Percentiles rank a stretch among this genome's conserved stretches.
Conservation (phyloP, 495 filamentous ascomycete species). For the Cenococcum geophilum region DNA sequence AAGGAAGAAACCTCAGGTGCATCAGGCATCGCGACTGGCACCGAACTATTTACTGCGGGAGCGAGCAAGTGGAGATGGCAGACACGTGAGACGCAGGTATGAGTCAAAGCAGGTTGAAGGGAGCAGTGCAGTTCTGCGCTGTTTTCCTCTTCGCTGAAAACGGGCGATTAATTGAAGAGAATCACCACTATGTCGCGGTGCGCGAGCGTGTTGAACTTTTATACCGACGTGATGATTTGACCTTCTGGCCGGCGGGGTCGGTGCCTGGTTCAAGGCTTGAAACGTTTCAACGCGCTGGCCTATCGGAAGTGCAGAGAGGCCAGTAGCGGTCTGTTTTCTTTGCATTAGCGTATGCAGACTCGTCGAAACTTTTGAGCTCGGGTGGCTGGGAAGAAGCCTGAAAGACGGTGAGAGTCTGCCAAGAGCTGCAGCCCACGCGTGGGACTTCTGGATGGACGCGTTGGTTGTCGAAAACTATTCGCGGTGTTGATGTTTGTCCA, state of each 20-base stretch:
- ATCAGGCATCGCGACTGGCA: conserved; percentile 31
- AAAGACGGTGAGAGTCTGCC: conserved; percentile 6
- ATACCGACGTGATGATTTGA: conserved; percentile 27
- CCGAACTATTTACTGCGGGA: conserved; percentile 22
- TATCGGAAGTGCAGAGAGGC: conserved; percentile 18
- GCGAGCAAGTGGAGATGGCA: conserved; percentile 7
- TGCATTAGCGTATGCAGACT: conserved; percentile 28
- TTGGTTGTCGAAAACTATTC: not conserved
- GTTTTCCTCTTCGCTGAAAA: conserved; percentile 22
- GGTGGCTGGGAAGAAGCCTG: conserved; percentile 17
- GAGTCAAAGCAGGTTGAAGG: conserved; percentile 33
- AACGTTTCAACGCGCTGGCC: conserved; percentile 22
- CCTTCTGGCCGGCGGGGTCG: conserved; percentile 5
- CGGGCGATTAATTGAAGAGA: conserved; percentile 27
- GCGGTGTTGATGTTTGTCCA: not conserved
- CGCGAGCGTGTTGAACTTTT: conserved; percentile 18
- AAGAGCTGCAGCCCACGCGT: conserved; percentile 2
- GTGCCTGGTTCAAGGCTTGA: conserved; percentile 24
- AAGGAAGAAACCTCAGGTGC: conserved; percentile 23
- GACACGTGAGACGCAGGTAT: conserved; percentile 35
- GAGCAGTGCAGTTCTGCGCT: conserved; percentile 12
- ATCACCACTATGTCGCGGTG: conserved; percentile 30
- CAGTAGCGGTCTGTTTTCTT: conserved; percentile 8
- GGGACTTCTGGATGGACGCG: not conserved
- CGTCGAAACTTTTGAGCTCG: conserved; percentile 13